These are phyloP conservation scores for Kodamaea fukazawae DNA, from an alignment of 805 yeast species.

Conservation along the genomic window DNA sequence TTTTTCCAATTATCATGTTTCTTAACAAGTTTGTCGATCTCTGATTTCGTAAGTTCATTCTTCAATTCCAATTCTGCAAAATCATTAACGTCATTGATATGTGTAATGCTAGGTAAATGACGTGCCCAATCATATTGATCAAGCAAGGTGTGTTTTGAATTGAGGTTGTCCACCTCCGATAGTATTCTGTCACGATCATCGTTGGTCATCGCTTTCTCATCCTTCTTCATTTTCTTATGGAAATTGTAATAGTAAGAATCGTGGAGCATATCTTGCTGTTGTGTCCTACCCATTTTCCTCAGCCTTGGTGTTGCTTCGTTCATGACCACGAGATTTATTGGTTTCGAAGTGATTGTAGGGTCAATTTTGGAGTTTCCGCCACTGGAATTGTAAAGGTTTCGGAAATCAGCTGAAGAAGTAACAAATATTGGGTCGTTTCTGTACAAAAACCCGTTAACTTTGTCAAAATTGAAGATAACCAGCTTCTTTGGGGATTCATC, in stretches of 20 bases:
- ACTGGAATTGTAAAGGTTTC: slow-evolving; percentile 14
- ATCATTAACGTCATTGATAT: slow-evolving; percentile 48
- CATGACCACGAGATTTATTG: slow-evolving; percentile 8
- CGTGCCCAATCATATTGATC: slow-evolving; percentile 46
- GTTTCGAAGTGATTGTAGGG: slow-evolving; percentile 5
- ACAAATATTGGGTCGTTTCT: slow-evolving; percentile 20
- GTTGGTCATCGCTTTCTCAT: slow-evolving; percentile 58
- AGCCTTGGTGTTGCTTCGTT: slow-evolving; percentile 12
- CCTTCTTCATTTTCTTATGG: slow-evolving; percentile 61
- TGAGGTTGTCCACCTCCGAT: slow-evolving; percentile 55
- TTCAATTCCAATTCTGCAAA: slow-evolving; percentile 50
- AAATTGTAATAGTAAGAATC: slow-evolving; percentile 44
- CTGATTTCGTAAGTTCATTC: slow-evolving; percentile 49
- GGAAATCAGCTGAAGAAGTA: slow-evolving; percentile 6
- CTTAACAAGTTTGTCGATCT: slow-evolving; percentile 36
- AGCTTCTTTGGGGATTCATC: slow-evolving; percentile 14
- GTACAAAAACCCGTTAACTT: slow-evolving; percentile 25
- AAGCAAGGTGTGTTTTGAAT: slow-evolving; percentile 41
- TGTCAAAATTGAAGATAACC: slow-evolving; percentile 35
- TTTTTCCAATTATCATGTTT: slow-evolving; percentile 40
- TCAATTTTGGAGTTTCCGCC: slow-evolving; percentile 13
- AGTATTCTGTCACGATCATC: slow-evolving; percentile 53
- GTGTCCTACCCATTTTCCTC: not conserved
- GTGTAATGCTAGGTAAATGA: slow-evolving; percentile 47
- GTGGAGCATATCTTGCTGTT: slow-evolving; percentile 38